These are phyloP conservation scores for Diddensiella caesifluorescens DNA, from an alignment of 805 yeast species.

Conservation along the genomic window DNA sequence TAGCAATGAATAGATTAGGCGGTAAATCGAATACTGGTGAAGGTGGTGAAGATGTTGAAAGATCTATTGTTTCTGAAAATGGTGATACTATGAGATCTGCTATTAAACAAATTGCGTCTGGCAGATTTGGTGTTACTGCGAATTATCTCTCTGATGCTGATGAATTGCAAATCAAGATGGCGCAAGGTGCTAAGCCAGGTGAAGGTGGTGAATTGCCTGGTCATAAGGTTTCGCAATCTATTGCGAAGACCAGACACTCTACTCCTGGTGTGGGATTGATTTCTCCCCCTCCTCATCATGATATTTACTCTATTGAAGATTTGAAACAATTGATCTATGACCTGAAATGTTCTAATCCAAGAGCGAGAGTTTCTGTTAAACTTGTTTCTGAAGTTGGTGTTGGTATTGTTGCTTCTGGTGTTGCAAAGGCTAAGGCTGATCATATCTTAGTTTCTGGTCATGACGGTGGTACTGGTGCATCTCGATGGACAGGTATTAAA, in stretches of 20 bases:
- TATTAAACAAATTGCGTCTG: conserved; percentile 95
- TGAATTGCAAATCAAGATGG: conserved; percentile 96
- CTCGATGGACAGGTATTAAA: conserved; percentile 94
- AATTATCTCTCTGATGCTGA: conserved; percentile 93
- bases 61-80: conserved; percentile 69
- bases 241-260: conserved; percentile 94
- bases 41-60: conserved; percentile 97
- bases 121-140: conserved; percentile 97
- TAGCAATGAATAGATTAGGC: conserved; percentile 96
- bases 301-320: conserved; percentile 96
- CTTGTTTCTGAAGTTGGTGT: conserved; percentile 98
- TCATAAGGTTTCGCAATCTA: conserved; percentile 77
- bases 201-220: conserved; percentile 99
- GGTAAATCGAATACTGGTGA: conserved; percentile 99
- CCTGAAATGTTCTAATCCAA: conserved; percentile 92
- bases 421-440: conserved; percentile 97
- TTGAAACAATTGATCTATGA: conserved; percentile 94
- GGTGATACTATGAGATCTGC: conserved; percentile 99
- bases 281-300: conserved; percentile 99
- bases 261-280: conserved; percentile 96
- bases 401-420: conserved; percentile 98
- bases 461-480: conserved; percentile 99
- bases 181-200: conserved; percentile 99
- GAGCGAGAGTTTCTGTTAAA: conserved; percentile 95
- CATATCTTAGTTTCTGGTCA: conserved; percentile 94